Evolutionary conservation across 352 stramenopile species (phyloP), one percentile per base, ranked within the genome.

Genomic region (Globisporangium rhizosaccharum): DNA sequence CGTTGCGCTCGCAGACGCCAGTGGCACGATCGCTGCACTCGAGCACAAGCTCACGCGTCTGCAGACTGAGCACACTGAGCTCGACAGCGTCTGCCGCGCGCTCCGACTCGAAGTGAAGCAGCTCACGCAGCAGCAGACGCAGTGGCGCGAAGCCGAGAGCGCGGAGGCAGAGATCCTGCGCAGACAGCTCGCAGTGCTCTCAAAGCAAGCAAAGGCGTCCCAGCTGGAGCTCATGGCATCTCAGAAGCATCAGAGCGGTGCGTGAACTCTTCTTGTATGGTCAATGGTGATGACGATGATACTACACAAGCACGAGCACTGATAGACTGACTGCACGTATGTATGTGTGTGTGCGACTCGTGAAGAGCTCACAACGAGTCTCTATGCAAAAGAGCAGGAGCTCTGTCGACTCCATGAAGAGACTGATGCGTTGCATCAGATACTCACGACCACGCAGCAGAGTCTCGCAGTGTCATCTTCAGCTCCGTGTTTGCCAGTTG

Each of bases 101-200:
- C 55, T 80, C 23, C 56, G 44, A 23, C 47, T 36, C 11, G 67
- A 80, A 25, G 9, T 69, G 18, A 59, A 54, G 55, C 72, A 59
- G 2, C 53, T 72, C 15, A 57, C 61, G 25, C 39, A 42, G 1
- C 28, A 60, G 28, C 61, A 74, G 49, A 47, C 26, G 5, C 59
- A 71, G 20, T 56, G 62, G 9, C 45, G 61, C 8, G 55, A 73
- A n/a, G 55, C 53, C 2, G 63, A 85, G 41, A 68, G 50, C 15
- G 81, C 81, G 6, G 78, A 90, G 47, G 47, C 55, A 1, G 76
- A 90, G 52, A 90, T 90, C 41, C 60, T 90, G 23, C 70, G 78
- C 7, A 62, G 71, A 12, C 65, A 63, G 8, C 62, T 90, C 0
- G 62, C 73, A 8, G 17, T 50, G 9, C 39, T 66, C 1, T 71